Conservation (phyloP, 768 basidiomycete species). For the Boletus rubescentipes region DNA sequence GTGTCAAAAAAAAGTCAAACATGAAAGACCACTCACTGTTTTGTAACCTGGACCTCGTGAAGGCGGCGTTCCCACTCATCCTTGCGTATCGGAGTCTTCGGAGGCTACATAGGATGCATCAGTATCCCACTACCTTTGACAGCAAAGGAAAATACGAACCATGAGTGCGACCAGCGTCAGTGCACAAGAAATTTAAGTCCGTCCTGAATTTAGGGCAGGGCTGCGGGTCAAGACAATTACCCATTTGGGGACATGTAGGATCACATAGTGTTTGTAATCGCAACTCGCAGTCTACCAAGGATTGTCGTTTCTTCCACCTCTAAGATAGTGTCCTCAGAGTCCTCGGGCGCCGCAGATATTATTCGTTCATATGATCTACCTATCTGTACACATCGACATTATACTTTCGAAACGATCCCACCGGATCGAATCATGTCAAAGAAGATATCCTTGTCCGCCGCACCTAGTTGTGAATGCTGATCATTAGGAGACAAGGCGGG, state of each 20-base stretch:
- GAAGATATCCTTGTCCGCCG: slow-evolving; percentile 70
- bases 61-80: slow-evolving; percentile 88
- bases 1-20: slow-evolving; percentile 23
- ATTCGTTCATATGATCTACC: too few relatives aligned
- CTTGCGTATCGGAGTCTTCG: slow-evolving; percentile 62
- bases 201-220: slow-evolving; percentile 40
- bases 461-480: slow-evolving; percentile 37
- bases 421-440: slow-evolving; percentile 83
- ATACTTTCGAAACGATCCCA: slow-evolving; percentile 72
- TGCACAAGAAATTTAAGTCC: slow-evolving; percentile 33
- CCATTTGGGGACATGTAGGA: too few relatives aligned
- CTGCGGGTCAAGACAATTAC: neutral
- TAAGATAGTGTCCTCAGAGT: too few relatives aligned
- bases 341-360: neutral
- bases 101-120: slow-evolving; percentile 33
- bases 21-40: slow-evolving; percentile 67
- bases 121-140: neutral
- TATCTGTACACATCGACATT: slow-evolving; percentile 4
- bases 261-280: too few relatives aligned
- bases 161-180: slow-evolving; percentile 25
- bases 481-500: neutral
- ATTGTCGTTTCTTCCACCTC: too few relatives aligned
- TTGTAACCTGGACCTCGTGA: slow-evolving; percentile 79
- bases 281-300: too few relatives aligned
- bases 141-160: slow-evolving; percentile 26